These are phyloP conservation scores for Dothideomycetes sp. DNA, from an alignment of 2,329 filamentous ascomycete genomes.

Conservation along the genomic window DNA sequence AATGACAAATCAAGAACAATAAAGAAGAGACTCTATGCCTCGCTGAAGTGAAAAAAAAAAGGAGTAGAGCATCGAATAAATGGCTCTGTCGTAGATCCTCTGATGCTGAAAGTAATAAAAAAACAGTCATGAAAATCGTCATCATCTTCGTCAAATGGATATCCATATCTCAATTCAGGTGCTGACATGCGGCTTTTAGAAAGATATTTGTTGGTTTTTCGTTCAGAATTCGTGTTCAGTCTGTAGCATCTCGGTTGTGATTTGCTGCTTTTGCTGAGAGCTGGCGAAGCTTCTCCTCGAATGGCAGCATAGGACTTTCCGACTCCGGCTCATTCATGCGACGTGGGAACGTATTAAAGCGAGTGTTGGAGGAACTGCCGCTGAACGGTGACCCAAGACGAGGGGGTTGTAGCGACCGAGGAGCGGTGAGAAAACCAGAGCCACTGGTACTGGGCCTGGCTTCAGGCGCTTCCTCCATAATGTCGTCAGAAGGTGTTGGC, in stretches of 20 bases:
- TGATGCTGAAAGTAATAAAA: too few relatives aligned
- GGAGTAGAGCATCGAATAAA: too few relatives aligned
- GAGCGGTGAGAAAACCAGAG: constrained; percentile 1
- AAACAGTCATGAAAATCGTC: too few relatives aligned
- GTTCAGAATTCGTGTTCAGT: neutral
- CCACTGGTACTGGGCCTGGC: neutral
- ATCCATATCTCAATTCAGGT: neutral
- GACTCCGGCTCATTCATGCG: constrained; percentile 25
- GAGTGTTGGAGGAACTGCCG: constrained; percentile 22
- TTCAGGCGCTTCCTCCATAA: constrained; percentile 16
- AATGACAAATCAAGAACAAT: neutral
- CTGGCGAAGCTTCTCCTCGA: constrained; percentile 4
- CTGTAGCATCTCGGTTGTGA: neutral
- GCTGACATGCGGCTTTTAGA: too few relatives aligned
- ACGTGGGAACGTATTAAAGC: constrained; percentile 37
- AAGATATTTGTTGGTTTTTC: neutral
- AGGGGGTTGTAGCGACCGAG: constrained; percentile 19
- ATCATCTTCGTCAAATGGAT: neutral
- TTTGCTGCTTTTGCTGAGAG: neutral
- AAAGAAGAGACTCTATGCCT: too few relatives aligned
- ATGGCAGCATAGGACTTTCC: constrained; percentile 3
- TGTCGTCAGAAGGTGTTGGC: constrained; percentile 16
- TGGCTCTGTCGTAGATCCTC: too few relatives aligned
- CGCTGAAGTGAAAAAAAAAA: too few relatives aligned
- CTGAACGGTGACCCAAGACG: constrained; percentile 38